Percentiles rank a stretch among this genome's conserved stretches.
Evolutionary conservation across 495 filamentous ascomycete genomes (phyloP).

Genomic region (Rostrohypoxylon terebratum): DNA sequence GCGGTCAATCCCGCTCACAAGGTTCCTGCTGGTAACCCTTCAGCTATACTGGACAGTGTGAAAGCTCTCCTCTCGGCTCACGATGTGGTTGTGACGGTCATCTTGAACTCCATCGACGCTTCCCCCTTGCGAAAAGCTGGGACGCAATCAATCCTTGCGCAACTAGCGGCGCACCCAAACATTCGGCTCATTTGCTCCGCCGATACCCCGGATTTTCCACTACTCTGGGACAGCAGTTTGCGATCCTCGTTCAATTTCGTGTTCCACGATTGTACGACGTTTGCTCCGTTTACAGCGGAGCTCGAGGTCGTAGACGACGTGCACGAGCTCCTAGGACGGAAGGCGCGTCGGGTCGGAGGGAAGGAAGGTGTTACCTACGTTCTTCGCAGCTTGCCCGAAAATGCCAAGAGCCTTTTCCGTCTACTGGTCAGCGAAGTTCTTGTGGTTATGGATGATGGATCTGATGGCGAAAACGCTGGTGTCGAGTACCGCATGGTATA

Average conservation of each 20-base stretch:
- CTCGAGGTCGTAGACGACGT: slow-evolving; percentile 88
- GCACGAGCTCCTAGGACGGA: slow-evolving; percentile 84
- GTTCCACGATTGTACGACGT: slow-evolving; percentile 96
- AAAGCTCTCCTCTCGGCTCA: slow-evolving; percentile 67
- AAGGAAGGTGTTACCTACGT: slow-evolving; percentile 95
- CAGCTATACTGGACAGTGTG: slow-evolving; percentile 57
- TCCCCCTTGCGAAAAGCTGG: slow-evolving; percentile 75
- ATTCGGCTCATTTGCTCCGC: slow-evolving; percentile 83
- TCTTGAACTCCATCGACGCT: slow-evolving; percentile 90
- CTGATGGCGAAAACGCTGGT: slow-evolving; percentile 65
- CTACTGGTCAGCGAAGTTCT: slow-evolving; percentile 86
- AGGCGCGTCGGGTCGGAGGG: slow-evolving; percentile 83
- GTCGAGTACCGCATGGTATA: slow-evolving; percentile 93
- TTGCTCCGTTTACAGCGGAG: slow-evolving; percentile 75
- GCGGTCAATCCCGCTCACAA: slow-evolving; percentile 68
- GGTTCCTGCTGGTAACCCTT: slow-evolving; percentile 53
- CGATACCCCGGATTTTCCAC: slow-evolving; percentile 85
- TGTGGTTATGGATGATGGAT: slow-evolving; percentile 71
- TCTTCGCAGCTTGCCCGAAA: slow-evolving; percentile 87
- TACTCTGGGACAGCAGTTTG: slow-evolving; percentile 89
- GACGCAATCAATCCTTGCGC: slow-evolving; percentile 78
- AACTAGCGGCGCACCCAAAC: slow-evolving; percentile 77
- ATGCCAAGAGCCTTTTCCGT: slow-evolving; percentile 86
- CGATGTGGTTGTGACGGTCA: slow-evolving; percentile 66
- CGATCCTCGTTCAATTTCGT: slow-evolving; percentile 83